Evolutionary conservation across 2,329 filamentous ascomycete genomes (phyloP), one percentile per base, ranked within the genome.

Genomic region (Metarhizium brunneum): DNA sequence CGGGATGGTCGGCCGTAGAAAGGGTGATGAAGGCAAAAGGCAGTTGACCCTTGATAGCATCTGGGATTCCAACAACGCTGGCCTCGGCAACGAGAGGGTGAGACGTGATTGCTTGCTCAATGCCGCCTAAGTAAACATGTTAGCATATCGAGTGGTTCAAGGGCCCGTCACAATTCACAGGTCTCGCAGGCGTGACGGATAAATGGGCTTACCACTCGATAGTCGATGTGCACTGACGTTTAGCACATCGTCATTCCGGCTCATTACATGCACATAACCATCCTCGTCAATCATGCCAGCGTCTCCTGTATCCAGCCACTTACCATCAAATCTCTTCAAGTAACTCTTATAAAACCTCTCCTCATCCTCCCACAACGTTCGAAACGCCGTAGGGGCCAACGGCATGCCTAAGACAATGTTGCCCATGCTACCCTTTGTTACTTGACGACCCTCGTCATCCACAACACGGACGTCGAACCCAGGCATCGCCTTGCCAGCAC

Each of bases 221-320:
- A 96, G 85, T 14, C 92, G 83, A 73, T 96, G 92, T 5, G 92
- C 91, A 45, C 91, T 92, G n/a, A 96, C 92, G 66, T 96, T 96
- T 66, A 96, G 91, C 57, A 96, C 87, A 69, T 96, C 92, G 72
- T 96, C 92, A 36, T 75, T 78, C 45, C 83, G 73, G 45, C 79
- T 79, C 82, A 85, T 84, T 61, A 86, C 81, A 60, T 81, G 79
- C 45, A 85, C 77, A 62, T 85, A 85, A 4, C 82, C 82, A 45
- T 92, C 85, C 14, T 79, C 69, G 66, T 96, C 92, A 56, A 96
- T 84, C 76, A 91, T 85, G 0, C 92, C 92, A 0, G 90, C 87
- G 67, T 97, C 92, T 2, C 92, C 92, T 0, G 92, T 96, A 66
- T 97, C 92, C 47, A 96, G 71, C 89, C 90, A 96, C 62, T 81